Evolutionary conservation across 1,284 basidiomycete species (phyloP), one percentile per base, ranked within the genome.

Genomic region (Malassezia brasiliensis): DNA sequence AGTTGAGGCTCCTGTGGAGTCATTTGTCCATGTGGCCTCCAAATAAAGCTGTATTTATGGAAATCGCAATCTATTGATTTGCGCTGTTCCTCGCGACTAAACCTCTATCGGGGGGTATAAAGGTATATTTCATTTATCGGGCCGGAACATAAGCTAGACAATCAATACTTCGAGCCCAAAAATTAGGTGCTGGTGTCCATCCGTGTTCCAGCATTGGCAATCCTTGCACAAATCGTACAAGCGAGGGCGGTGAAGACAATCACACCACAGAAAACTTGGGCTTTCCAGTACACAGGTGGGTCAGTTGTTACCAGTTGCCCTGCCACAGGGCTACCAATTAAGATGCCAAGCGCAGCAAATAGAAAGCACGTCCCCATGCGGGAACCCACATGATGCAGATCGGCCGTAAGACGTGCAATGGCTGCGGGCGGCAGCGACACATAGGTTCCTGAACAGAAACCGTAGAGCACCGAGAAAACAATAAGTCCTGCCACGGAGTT

Each of bases 381-480:
- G 5, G 41, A 32, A 4, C 50, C 50, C 15, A 52, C 32, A 14
- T 45, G 38, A 10, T 45, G 39, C 12, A 44, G 39, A 30, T 52
- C 42, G 15, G 20, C 7, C 2, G 41, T 52, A 8, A 52, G 19
- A 12, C 25, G 19, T 15, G 50, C 50, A 20, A 52, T 42, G 3
- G 30, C 50, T 1, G 61, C 53, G 9, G 58, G 53, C 12, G 51
- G 47, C 6, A 68, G 60, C 5, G 64, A 64, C 39, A 68, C 65
- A 37, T 60, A 65, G 49, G 59, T 57, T 9, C 67, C 67, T 0
- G 65, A 67, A 6, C 55, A 52, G 47, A 67, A 61, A 11, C 67
- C 67, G 46, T 64, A 68, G 5, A 68, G 38, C 25, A 64, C 53
- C 45, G 58, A 38, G 36, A 64, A 68, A 5, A 47, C 45, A 39